Evolutionary conservation across 23 red algal genomes (phyloP).

Genomic region (Porphyridium purpureum): DNA sequence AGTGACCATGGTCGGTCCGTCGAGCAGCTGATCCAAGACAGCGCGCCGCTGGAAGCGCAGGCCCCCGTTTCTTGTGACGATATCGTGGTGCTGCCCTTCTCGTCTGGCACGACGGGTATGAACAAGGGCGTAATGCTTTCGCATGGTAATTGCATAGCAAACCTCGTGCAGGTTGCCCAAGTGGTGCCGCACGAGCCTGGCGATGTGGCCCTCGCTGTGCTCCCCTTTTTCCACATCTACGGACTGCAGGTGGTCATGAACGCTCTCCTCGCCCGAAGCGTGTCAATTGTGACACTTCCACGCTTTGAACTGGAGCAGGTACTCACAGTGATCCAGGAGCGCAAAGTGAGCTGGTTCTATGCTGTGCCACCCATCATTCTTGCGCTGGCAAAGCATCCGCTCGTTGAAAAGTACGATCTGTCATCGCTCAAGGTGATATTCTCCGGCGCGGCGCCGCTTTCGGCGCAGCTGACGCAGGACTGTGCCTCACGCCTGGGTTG

Average conservation of each 20-base stretch:
- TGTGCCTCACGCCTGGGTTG: not conserved
- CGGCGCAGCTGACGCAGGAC: not conserved
- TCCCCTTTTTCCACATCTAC: not conserved
- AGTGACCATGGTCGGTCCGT: no score
- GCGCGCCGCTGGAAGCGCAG: no score
- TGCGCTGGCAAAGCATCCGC: not conserved
- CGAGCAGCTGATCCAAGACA: no score
- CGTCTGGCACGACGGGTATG: not conserved
- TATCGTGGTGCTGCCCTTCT: slow-evolving; percentile 2
- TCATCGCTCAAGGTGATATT: not conserved
- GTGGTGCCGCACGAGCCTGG: not conserved
- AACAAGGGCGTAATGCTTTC: slow-evolving; percentile 1
- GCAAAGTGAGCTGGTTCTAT: not conserved
- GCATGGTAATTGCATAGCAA: not conserved
- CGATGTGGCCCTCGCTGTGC: not conserved
- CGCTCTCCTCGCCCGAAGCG: not conserved
- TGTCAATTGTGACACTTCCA: no score
- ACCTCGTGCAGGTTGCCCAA: not conserved
- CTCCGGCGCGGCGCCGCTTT: not conserved
- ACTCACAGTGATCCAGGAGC: not conserved
- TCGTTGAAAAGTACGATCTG: not conserved
- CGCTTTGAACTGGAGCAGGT: not conserved
- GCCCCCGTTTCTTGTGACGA: no score
- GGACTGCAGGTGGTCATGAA: not conserved
- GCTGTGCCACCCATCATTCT: not conserved